Evolutionary conservation across 768 basidiomycete genomes (phyloP).

Genomic region (Tylopilus subfusipes): DNA sequence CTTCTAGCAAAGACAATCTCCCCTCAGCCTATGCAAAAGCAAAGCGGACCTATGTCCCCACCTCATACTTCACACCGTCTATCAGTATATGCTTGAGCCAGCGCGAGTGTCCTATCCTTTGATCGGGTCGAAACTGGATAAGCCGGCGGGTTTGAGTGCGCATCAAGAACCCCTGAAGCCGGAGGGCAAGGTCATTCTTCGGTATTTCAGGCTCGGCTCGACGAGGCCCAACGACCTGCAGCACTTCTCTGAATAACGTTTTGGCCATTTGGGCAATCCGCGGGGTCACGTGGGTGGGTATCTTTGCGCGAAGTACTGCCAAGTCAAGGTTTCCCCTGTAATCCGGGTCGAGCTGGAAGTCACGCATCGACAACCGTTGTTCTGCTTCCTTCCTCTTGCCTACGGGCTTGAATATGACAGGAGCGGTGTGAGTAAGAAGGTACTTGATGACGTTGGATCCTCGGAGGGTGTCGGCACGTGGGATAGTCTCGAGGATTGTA

Average conservation of each 20-base stretch:
- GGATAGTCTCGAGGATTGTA: constrained; percentile 21
- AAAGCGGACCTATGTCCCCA: constrained; percentile 22
- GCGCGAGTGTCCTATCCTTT: constrained; percentile 34
- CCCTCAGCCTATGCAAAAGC: background rate
- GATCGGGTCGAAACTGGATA: constrained; percentile 24
- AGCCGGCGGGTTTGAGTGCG: constrained; percentile 14
- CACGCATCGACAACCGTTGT: background rate
- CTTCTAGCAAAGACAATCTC: constrained; percentile 37
- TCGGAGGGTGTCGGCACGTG: constrained; percentile 18
- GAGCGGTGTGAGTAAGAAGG: constrained; percentile 14
- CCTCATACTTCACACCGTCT: constrained; percentile 43
- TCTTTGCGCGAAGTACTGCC: constrained; percentile 55
- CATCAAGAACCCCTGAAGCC: constrained; percentile 23
- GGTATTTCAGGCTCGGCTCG: constrained; percentile 11
- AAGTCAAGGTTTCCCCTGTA: constrained; percentile 50
- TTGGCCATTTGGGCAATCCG: constrained; percentile 49
- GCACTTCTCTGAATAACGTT: constrained; percentile 50
- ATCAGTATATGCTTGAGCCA: constrained; percentile 41
- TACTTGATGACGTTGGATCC: constrained; percentile 18
- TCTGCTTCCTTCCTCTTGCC: background rate
- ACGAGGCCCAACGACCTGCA: constrained; percentile 51
- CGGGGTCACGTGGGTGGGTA: constrained; percentile 60
- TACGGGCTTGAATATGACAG: constrained; percentile 12
- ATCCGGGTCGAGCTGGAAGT: constrained; percentile 6
- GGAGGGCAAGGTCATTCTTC: constrained; percentile 7